Evolutionary conservation across 2,329 filamentous ascomycete species (phyloP).

Genomic region (Hirsutella thompsonii): DNA sequence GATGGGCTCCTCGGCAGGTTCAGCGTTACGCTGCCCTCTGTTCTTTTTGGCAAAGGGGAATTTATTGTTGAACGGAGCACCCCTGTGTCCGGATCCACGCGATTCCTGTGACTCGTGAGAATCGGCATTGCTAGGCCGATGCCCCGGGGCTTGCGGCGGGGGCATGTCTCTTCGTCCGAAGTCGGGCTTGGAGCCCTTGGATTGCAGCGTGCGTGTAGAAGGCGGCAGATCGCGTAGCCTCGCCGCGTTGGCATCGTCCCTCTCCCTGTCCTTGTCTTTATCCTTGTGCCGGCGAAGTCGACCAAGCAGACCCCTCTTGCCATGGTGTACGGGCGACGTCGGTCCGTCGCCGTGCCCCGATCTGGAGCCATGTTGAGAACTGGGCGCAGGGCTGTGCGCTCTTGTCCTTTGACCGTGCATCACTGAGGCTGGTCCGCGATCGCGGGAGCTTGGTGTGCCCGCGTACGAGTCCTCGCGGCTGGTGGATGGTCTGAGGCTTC

Average conservation of each 20-base stretch:
- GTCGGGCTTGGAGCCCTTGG: conserved; percentile 36
- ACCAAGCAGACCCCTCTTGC: conserved; percentile 36
- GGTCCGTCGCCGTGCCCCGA: conserved; percentile 38
- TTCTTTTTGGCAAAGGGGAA: conserved; percentile 48
- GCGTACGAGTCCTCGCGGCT: conserved; percentile 55
- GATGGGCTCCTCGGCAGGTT: conserved; percentile 45
- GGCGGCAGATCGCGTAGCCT: conserved; percentile 35
- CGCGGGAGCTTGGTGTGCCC: conserved; percentile 34
- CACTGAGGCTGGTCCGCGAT: conserved; percentile 31
- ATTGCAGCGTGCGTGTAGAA: conserved; percentile 39
- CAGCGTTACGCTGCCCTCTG: conserved; percentile 30
- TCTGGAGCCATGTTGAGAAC: conserved; percentile 49
- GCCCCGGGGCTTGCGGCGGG: conserved; percentile 21
- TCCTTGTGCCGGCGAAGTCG: conserved; percentile 38
- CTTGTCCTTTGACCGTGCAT: conserved; percentile 41
- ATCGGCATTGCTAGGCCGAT: conserved; percentile 15
- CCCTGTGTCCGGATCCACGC: conserved; percentile 18
- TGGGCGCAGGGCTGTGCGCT: conserved; percentile 72
- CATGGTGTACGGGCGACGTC: conserved; percentile 43
- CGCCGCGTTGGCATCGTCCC: conserved; percentile 22
- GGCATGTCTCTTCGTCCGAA: conserved; percentile 25
- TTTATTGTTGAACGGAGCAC: conserved; percentile 47
- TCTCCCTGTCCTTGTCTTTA: conserved; percentile 22
- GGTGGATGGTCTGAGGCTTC: conserved; percentile 54
- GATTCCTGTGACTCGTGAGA: conserved; percentile 17